These are phyloP conservation scores for Lactarius akahatsu DNA, from an alignment of 768 basidiomycete species.

Conservation along the genomic window DNA sequence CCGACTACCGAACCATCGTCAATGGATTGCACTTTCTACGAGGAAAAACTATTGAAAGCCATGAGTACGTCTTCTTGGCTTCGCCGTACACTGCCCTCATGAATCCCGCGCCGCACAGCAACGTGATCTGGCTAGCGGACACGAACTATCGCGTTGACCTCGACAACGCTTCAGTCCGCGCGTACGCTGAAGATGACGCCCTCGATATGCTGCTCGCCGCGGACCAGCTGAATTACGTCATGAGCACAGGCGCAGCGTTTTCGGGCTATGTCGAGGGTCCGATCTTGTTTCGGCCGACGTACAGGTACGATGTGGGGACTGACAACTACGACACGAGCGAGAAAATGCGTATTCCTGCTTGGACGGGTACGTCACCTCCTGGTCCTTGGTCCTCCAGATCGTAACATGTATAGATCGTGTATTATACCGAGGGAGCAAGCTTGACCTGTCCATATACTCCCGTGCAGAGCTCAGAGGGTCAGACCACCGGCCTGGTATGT, in stretches of 20 bases:
- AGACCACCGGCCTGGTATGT: conserved; percentile 88
- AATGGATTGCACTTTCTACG: conserved; percentile 82
- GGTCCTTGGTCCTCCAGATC: conserved; percentile 18
- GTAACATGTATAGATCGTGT: conserved; percentile 72
- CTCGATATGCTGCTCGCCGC: conserved; percentile 72
- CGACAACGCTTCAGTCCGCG: conserved; percentile 76
- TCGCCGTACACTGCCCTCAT: conserved; percentile 8
- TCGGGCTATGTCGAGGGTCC: conserved; percentile 86
- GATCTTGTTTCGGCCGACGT: conserved; percentile 89
- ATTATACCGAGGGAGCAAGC: conserved; percentile 68
- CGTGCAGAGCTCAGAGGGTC: conserved; percentile 87
- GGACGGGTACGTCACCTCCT: conserved; percentile 70
- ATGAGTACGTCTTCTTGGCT: conserved; percentile 67
- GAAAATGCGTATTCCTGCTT: conserved; percentile 94
- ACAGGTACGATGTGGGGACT: conserved; percentile 82
- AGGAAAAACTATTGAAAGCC: conserved; percentile 84
- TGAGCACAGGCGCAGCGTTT: conserved; percentile 75
- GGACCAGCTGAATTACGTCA: conserved; percentile 83
- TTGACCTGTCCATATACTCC: conserved; percentile 78
- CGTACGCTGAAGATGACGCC: conserved; percentile 60
- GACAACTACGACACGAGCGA: conserved; percentile 94
- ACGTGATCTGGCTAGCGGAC: conserved; percentile 92
- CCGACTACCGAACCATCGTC: conserved; percentile 87
- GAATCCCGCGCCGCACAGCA: conserved; percentile 47
- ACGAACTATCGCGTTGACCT: conserved; percentile 93